A percentile compares a stretch with the other conserved stretches of the same genome.
Conservation (phyloP, 768 basidiomycete genomes). For the Mycena amicta region DNA sequence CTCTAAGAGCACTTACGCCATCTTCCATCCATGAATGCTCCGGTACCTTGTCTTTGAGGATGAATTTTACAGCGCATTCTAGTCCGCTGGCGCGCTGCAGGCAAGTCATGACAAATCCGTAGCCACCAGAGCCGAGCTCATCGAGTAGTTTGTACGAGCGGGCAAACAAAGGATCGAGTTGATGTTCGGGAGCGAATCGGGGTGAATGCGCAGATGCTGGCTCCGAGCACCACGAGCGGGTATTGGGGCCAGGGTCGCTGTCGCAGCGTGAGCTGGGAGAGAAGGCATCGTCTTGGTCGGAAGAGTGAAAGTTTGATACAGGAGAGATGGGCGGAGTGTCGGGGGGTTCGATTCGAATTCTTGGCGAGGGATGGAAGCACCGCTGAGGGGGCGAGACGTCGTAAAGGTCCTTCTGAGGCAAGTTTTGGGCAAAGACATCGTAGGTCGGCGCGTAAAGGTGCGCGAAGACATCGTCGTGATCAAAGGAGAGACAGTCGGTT, state of each 20-base stretch:
- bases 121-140: constrained; percentile 89
- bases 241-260: constrained; percentile 17
- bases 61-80: constrained; percentile 95
- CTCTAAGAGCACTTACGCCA: constrained; percentile 3
- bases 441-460: constrained; percentile 43
- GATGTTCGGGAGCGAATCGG: constrained; percentile 64
- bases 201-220: constrained; percentile 40
- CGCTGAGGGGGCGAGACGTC: constrained; percentile 13
- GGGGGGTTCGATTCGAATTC: constrained; percentile 5
- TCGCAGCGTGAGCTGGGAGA: constrained; percentile 12
- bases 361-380: constrained; percentile 10
- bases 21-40: constrained; percentile 41
- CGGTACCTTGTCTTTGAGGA: constrained; percentile 71
- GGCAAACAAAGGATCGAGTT: constrained; percentile 62
- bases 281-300: constrained; percentile 8
- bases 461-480: constrained; percentile 47
- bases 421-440: too few species aligned
- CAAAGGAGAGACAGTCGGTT: constrained; percentile 37
- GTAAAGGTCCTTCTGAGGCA: constrained; percentile 23
- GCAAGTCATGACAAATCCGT: constrained; percentile 94
- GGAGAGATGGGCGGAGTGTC: constrained; percentile 17
- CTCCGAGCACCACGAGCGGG: constrained; percentile 6
- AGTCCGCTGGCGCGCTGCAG: constrained; percentile 54
- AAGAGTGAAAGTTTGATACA: constrained; percentile 9
- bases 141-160: constrained; percentile 63